A percentile compares a stretch with the other conserved stretches of the same genome.
These are phyloP conservation scores for Lithocarpus polystachyus DNA, from an alignment of 306 rosid genomes.

Conservation along the genomic window DNA sequence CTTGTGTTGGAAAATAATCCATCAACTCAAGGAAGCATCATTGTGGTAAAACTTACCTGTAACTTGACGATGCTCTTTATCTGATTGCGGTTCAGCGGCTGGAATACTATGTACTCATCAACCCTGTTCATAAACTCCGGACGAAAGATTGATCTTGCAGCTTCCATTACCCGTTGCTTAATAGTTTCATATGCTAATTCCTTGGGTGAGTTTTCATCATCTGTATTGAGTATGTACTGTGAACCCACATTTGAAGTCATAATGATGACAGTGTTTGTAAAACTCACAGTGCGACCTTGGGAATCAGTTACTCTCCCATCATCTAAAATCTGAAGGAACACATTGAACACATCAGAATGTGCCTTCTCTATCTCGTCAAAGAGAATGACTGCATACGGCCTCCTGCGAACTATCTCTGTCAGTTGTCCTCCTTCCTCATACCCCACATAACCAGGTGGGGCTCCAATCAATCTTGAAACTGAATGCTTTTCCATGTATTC, in stretches of 20 bases:
- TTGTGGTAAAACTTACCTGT: constrained; percentile 53
- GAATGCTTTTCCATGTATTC: constrained; percentile 99
- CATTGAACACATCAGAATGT: constrained; percentile 85
- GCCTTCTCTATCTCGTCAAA: constrained; percentile 99
- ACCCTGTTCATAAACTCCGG: constrained; percentile 98
- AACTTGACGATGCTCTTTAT: constrained; percentile 73
- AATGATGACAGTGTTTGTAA: constrained; percentile 85
- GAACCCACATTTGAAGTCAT: constrained; percentile 99
- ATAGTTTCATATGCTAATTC: constrained; percentile 72
- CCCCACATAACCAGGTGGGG: constrained; percentile 99
- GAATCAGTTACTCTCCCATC: constrained; percentile 98
- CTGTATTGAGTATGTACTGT: constrained; percentile 76
- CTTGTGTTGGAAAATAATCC: background rate
- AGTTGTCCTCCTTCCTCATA: constrained; percentile 98
- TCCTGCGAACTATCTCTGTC: constrained; percentile 86
- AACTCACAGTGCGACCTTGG: constrained; percentile 90
- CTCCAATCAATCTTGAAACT: constrained; percentile 89
- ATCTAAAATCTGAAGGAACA: constrained; percentile 90
- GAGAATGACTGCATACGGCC: constrained; percentile 89
- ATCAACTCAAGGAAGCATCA: background rate
- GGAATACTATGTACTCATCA: constrained; percentile 96
- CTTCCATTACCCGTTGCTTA: constrained; percentile 87
- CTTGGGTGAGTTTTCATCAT: constrained; percentile 54
- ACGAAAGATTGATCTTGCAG: constrained; percentile 88
- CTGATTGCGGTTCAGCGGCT: constrained; percentile 83